Conservation (phyloP, 495 filamentous ascomycete species). For the Tuber borchii region DNA sequence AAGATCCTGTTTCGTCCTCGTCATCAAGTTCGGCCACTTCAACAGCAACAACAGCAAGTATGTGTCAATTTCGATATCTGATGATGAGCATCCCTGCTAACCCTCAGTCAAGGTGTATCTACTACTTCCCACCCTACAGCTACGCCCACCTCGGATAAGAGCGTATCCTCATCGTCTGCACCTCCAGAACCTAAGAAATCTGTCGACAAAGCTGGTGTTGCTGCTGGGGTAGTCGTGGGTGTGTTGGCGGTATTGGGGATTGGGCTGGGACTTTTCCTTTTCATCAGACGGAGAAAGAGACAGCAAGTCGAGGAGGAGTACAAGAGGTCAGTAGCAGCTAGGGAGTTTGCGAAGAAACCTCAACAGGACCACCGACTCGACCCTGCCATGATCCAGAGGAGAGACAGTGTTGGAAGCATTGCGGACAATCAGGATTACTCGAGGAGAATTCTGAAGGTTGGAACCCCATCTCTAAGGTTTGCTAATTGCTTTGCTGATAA, state of each 20-base stretch:
- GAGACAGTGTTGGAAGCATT: conserved; percentile 94
- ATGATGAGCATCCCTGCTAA: neutral
- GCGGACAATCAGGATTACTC: conserved; percentile 98
- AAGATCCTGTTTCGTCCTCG: conserved; percentile 26
- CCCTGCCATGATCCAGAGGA: conserved; percentile 74
- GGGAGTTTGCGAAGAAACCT: conserved; percentile 58
- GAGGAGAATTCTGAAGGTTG: conserved; percentile 83
- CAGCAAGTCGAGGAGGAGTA: conserved; percentile 72
- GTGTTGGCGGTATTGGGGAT: conserved; percentile 63
- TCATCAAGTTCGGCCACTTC: conserved; percentile 29
- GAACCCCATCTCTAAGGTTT: conserved; percentile 12
- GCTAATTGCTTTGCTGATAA: conserved; percentile 3
- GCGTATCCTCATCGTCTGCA: conserved; percentile 8
- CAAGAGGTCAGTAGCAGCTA: conserved; percentile 63
- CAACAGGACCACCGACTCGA: conserved; percentile 72
- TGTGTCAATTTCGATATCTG: conserved; percentile 17
- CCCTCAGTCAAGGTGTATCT: conserved; percentile 35
- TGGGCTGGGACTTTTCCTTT: conserved; percentile 64
- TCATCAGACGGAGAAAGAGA: conserved; percentile 65
- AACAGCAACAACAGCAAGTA: conserved; percentile 22
- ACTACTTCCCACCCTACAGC: conserved; percentile 9
- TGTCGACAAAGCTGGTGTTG: conserved; percentile 68
- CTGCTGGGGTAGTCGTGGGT: conserved; percentile 80
- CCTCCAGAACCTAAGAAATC: conserved; percentile 26
- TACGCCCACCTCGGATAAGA: conserved; percentile 5